Conservation (phyloP, 2,329 filamentous ascomycete species). For the Fusarium buharicum region DNA sequence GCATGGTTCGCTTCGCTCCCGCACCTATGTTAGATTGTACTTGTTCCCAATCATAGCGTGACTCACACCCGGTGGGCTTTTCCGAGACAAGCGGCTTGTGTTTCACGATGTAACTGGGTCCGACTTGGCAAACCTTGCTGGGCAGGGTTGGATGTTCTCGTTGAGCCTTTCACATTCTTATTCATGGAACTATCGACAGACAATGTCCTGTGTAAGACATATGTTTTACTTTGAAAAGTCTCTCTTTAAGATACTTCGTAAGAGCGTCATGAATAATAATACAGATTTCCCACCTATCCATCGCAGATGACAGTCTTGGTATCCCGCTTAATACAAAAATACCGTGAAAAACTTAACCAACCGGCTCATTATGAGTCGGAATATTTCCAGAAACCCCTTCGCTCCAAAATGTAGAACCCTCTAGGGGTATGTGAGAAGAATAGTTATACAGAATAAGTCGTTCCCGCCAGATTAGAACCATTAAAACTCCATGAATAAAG, state of each 20-base stretch:
- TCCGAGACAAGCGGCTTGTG: constrained; percentile 35
- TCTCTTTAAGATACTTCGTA: constrained; percentile 29
- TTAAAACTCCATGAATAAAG: constrained; percentile 23
- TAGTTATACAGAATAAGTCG: constrained; percentile 50
- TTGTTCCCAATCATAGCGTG: constrained; percentile 27
- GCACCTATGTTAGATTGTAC: constrained; percentile 10
- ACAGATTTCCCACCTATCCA: constrained; percentile 39
- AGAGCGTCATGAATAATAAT: constrained; percentile 48
- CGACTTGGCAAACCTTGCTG: constrained; percentile 25
- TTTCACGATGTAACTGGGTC: constrained; percentile 35
- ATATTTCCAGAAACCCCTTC: constrained; percentile 18
- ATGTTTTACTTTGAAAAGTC: constrained; percentile 14
- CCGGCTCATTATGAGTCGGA: constrained; percentile 17
- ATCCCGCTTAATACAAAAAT: constrained; percentile 24
- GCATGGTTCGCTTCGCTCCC: constrained; percentile 28
- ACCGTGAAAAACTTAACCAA: constrained; percentile 26
- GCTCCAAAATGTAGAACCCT: constrained; percentile 27
- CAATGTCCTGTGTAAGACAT: constrained; percentile 1
- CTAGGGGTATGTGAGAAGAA: constrained; percentile 37
- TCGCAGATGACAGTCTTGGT: constrained; percentile 42
- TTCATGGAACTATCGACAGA: not conserved
- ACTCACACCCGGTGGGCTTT: constrained; percentile 38
- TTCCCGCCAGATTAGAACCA: constrained; percentile 19
- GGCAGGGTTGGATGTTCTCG: constrained; percentile 2
- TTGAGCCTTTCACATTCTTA: constrained; percentile 9